These are phyloP conservation scores for Penicillium mononematosum DNA, from an alignment of 495 filamentous ascomycete genomes.

Conservation along the genomic window DNA sequence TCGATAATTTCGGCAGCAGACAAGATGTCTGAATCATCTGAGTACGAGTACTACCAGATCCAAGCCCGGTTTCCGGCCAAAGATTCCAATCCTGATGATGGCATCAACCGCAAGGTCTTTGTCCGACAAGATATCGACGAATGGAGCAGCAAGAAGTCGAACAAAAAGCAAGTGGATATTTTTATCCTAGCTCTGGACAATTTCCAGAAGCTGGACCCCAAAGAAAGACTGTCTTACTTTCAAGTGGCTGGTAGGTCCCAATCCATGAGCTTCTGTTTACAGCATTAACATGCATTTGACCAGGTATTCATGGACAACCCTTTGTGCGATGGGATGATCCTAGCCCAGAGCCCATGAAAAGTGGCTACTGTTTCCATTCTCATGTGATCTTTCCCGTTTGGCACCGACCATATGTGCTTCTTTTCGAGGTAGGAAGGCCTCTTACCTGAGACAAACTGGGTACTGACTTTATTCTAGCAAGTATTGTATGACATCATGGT, in stretches of 20 bases:
- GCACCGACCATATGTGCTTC: constrained; percentile 48
- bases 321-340: too few relatives aligned
- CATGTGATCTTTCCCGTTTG: constrained; percentile 43
- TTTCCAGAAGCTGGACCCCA: constrained; percentile 25
- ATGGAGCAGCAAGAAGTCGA: constrained; percentile 9
- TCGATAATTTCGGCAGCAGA: neutral
- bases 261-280: neutral
- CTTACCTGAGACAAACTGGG: neutral
- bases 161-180: constrained; percentile 30
- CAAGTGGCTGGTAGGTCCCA: constrained; percentile 27
- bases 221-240: constrained; percentile 27
- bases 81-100: constrained; percentile 4
- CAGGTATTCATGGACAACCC: neutral
- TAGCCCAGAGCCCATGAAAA: too few relatives aligned
- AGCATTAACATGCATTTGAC: neutral
- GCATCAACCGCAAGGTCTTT: constrained; percentile 7
- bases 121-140: constrained; percentile 15
- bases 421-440: constrained; percentile 37
- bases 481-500: constrained; percentile 28
- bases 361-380: too few relatives aligned
- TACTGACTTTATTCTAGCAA: constrained; percentile 16
- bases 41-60: constrained; percentile 6
- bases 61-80: constrained; percentile 2
- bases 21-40: constrained; percentile 1
- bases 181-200: constrained; percentile 31